phyloP scores from a whole-genome alignment of 306 rosid genomes.

The Aeschynomene evenia region DNA sequence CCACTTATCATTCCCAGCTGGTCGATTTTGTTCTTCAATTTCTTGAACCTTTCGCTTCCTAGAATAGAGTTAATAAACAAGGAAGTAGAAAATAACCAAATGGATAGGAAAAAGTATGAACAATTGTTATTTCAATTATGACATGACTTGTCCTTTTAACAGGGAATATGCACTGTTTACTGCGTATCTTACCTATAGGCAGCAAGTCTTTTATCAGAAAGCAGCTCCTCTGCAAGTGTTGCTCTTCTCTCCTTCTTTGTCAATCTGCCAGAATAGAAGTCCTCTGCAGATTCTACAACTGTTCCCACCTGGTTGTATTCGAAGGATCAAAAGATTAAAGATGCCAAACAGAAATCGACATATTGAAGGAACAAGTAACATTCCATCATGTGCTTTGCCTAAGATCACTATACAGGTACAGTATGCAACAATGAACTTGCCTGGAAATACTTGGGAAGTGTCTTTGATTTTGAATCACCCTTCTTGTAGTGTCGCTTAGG shows the following conservation, averaged over 20 bases:
- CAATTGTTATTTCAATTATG: background rate
- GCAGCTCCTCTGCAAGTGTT: constrained; percentile 55
- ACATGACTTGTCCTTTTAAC: background rate
- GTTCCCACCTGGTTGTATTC: constrained; percentile 70
- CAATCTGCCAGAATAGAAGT: constrained; percentile 69
- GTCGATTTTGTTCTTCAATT: constrained; percentile 68
- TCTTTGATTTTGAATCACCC: constrained; percentile 56
- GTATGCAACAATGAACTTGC: constrained; percentile 38
- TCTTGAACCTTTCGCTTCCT: constrained; percentile 83
- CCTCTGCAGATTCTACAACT: constrained; percentile 61
- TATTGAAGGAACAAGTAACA: constrained; percentile 7
- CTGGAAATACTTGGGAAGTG: constrained; percentile 78
- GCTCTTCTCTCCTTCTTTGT: constrained; percentile 80
- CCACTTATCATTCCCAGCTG: constrained; percentile 80
- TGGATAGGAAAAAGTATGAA: background rate
- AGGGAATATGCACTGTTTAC: background rate
- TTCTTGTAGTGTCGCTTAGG: constrained; percentile 90
- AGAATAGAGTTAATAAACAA: constrained; percentile 13
- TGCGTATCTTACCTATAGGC: constrained; percentile 30
- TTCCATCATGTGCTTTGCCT: background rate
- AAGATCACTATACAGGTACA: background rate
- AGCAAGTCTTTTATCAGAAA: constrained; percentile 29
- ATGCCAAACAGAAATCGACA: background rate
- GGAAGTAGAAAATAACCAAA: background rate
- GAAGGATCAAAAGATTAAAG: background rate